Percentiles rank a stretch among this genome's conserved stretches.
phyloP scores from a whole-genome alignment of 352 stramenopile genomes.

The Phytophthora macrochlamydospora region DNA sequence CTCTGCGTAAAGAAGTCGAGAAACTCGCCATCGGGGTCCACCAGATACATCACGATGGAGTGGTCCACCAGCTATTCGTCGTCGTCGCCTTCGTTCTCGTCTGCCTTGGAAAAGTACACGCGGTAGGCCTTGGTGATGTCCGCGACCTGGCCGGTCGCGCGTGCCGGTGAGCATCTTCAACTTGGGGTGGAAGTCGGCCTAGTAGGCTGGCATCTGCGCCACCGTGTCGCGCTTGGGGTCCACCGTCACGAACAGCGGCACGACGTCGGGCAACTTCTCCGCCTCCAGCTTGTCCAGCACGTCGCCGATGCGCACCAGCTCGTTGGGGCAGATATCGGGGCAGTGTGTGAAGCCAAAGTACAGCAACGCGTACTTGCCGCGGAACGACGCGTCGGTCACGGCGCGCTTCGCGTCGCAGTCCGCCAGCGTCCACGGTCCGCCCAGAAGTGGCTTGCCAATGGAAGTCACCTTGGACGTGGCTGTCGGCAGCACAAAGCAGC shows the following conservation, averaged over 20 bases:
- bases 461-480: constrained; percentile 88
- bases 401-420: constrained; percentile 85
- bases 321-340: constrained; percentile 99
- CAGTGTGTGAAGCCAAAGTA: constrained; percentile 99
- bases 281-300: constrained; percentile 92
- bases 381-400: constrained; percentile 92
- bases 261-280: constrained; percentile 65
- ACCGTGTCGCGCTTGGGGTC: constrained; percentile 98
- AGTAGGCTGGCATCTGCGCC: constrained; percentile 95
- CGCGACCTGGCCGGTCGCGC: constrained; percentile 91
- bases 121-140: constrained; percentile 98
- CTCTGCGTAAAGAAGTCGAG: constrained; percentile 99
- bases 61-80: constrained; percentile 99
- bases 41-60: constrained; percentile 99
- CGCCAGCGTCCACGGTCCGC: constrained; percentile 93
- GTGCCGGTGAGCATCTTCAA: constrained; percentile 93
- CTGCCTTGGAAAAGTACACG: constrained; percentile 98
- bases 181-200: constrained; percentile 88
- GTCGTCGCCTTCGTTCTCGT: constrained; percentile 94
- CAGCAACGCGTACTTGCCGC: constrained; percentile 95
- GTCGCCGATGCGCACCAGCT: constrained; percentile 98
- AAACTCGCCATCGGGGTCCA: constrained; percentile 96
- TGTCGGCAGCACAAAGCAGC: constrained; percentile 26
- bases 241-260: constrained; percentile 98
- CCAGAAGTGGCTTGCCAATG: constrained; percentile 91